Base-by-base conservation (phyloP, 2,329 filamentous ascomycete species). In the Microdochium bolleyi region DNA sequence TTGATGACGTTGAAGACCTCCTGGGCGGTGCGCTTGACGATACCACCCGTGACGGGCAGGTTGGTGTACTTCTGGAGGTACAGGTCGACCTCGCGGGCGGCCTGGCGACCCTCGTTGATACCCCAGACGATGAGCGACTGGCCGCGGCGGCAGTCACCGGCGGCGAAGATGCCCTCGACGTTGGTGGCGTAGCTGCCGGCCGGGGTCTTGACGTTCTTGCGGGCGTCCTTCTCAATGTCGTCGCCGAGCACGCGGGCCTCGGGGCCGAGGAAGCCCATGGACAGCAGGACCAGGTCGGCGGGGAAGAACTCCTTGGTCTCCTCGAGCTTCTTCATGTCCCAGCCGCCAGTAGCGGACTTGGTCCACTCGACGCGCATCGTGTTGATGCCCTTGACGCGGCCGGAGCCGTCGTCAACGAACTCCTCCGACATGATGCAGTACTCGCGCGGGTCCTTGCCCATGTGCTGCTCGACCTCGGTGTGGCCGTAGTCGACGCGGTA, bases 401-500 rank as follows among this genome's bases (percentile, higher is more conserved):
- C 92, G 50, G 73, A 82, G 56, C 90, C 92, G 62, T 96, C 90
- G 59, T 92, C 89, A 56, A 95, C 89, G 61, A 97, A 97, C 63
- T 95, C 89, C 75, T 95, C 92, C 19, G 91, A 95, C 90, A 96
- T 96, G 73, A 97, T 91, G 76, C 92, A 96, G 79, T 88, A 97
- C 75, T 96, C 92, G 62, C 92, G 90, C 54, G 92, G 92, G 64
- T 96, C 92, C 69, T 92, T 92, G 73, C 92, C 92, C 77, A 92
- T 92, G 76, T 96, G 92, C 61, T 92, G 91, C 71, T 92, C 91
- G 64, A 96, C 92, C 72, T 97, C 92, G 16, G 87, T 87, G 77
- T 97, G 92, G 53, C 92, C 92, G 66, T 97, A 97, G 73, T 97
- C 92, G n/a, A 96, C 89, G 62, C 92, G 91, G 80, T 96, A 96